phyloP scores from a whole-genome alignment of 495 filamentous ascomycete species.

The Aspergillus steynii region DNA sequence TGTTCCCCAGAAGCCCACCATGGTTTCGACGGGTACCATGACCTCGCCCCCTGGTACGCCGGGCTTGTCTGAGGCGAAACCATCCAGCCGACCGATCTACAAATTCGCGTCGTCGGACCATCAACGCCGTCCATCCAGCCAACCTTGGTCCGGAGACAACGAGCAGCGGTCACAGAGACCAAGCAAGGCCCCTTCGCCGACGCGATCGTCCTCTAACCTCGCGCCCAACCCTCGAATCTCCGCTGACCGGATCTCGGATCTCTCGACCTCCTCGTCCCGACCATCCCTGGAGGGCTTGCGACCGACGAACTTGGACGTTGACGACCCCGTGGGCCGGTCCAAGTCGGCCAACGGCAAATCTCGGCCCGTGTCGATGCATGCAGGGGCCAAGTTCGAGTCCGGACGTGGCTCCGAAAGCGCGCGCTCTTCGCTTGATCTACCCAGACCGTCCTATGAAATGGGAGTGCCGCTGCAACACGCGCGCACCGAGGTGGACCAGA shows the following conservation, averaged over 20 bases:
- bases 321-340: conserved; percentile 58
- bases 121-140: conserved; percentile 57
- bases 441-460: conserved; percentile 36
- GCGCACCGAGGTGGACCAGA: conserved; percentile 40
- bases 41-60: conserved; percentile 73
- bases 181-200: conserved; percentile 34
- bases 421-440: conserved; percentile 41
- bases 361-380: conserved; percentile 73
- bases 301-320: conserved; percentile 60
- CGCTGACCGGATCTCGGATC: conserved; percentile 44
- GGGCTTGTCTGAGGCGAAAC: conserved; percentile 41
- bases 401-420: conserved; percentile 63
- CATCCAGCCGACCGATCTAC: conserved; percentile 55
- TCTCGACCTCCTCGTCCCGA: conserved; percentile 68
- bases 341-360: conserved; percentile 63
- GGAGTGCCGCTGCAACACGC: conserved; percentile 38
- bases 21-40: conserved; percentile 96
- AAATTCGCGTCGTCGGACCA: conserved; percentile 59
- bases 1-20: conserved; percentile 59
- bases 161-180: conserved; percentile 24
- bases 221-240: conserved; percentile 54
- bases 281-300: conserved; percentile 78
- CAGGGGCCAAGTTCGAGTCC: conserved; percentile 75
- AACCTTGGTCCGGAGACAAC: conserved; percentile 39
- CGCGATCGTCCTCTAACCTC: conserved; percentile 27